Conservation (phyloP, 768 basidiomycete species). For the Scleroderma citrinum region DNA sequence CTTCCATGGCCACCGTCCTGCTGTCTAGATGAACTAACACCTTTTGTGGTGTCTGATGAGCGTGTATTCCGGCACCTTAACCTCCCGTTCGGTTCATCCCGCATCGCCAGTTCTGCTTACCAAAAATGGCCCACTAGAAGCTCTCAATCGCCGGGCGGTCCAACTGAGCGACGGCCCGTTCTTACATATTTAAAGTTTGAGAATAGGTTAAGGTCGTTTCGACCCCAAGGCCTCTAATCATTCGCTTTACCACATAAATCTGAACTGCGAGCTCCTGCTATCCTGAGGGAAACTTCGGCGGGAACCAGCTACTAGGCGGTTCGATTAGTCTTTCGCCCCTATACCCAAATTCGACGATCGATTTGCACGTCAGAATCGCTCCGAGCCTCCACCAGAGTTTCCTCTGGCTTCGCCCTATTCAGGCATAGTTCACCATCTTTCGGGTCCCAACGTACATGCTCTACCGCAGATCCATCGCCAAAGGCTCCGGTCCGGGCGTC, state of each 20-base stretch:
- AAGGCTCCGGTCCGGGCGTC: conserved; percentile 70
- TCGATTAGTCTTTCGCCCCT: conserved; percentile 96
- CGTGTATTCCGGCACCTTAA: conserved; percentile 80
- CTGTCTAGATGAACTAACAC: conserved; percentile 87
- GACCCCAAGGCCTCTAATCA: conserved; percentile 89
- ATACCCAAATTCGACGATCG: conserved; percentile 94
- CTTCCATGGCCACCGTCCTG: too few relatives aligned
- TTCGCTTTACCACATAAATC: conserved; percentile 75
- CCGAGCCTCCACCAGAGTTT: conserved; percentile 95
- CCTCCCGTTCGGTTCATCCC: conserved; percentile 65
- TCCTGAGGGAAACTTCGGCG: conserved; percentile 84
- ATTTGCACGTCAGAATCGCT: conserved; percentile 97
- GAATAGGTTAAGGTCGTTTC: conserved; percentile 85
- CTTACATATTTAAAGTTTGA: conserved; percentile 66
- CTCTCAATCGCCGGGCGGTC: conserved; percentile 53
- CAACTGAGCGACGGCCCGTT: conserved; percentile 46
- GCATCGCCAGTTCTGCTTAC: conserved; percentile 69
- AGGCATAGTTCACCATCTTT: conserved; percentile 90
- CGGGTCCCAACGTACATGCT: conserved; percentile 84
- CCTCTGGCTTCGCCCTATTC: conserved; percentile 91
- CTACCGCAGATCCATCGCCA: conserved; percentile 70
- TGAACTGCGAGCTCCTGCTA: conserved; percentile 57
- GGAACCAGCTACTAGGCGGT: conserved; percentile 93
- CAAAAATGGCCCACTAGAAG: conserved; percentile 71
- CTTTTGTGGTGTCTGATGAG: conserved; percentile 83